Conservation (phyloP, 805 yeast species). For the Candida piceae region DNA sequence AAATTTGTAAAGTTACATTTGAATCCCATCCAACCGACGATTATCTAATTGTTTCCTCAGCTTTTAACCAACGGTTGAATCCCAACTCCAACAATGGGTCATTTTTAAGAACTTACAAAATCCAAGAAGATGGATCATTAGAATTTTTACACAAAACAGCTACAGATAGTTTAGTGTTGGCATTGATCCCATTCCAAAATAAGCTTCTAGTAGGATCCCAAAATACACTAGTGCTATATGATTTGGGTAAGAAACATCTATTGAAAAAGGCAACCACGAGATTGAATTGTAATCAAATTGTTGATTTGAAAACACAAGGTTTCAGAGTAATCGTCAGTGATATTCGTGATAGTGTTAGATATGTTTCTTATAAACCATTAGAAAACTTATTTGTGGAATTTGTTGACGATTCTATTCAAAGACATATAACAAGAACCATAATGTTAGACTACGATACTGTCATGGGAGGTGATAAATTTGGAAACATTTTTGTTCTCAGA, state of each 20-base stretch:
- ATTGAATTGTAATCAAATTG: slow-evolving; percentile 45
- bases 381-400: slow-evolving; percentile 53
- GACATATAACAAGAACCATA: slow-evolving; percentile 59
- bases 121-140: slow-evolving; percentile 34
- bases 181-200: slow-evolving; percentile 54
- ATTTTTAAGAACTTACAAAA: slow-evolving; percentile 34
- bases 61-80: slow-evolving; percentile 24
- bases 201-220: slow-evolving; percentile 56
- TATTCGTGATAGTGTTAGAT: slow-evolving; percentile 57
- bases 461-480: slow-evolving; percentile 83
- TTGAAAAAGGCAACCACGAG: slow-evolving; percentile 55
- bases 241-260: slow-evolving; percentile 74
- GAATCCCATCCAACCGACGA: slow-evolving; percentile 23
- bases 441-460: slow-evolving; percentile 72
- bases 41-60: slow-evolving; percentile 44
- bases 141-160: slow-evolving; percentile 56
- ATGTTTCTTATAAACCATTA: slow-evolving; percentile 45
- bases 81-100: slow-evolving; percentile 26
- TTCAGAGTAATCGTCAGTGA: slow-evolving; percentile 68
- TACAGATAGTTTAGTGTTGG: slow-evolving; percentile 41
- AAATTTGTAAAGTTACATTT: slow-evolving; percentile 30
- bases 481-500: slow-evolving; percentile 68
- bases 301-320: slow-evolving; percentile 50
- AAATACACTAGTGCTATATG: slow-evolving; percentile 53
- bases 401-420: slow-evolving; percentile 61